Conservation (phyloP, 495 filamentous ascomycete genomes). For the Trichoderma gamsii region DNA sequence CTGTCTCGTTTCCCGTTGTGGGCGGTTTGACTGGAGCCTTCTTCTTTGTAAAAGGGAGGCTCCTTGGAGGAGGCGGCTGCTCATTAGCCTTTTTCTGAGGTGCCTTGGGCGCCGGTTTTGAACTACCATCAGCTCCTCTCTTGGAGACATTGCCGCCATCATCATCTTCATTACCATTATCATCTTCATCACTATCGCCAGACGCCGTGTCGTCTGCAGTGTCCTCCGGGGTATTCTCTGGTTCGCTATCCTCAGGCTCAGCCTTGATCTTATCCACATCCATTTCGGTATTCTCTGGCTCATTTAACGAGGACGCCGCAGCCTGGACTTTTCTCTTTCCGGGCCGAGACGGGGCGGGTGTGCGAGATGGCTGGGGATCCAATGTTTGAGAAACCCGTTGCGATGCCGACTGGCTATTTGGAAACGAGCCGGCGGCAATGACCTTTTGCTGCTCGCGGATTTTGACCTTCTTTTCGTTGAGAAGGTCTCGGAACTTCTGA, state of each 20-base stretch:
- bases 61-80: conserved; percentile 22
- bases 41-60: conserved; percentile 31
- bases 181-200: conserved; percentile 23
- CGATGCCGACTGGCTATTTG: conserved; percentile 5
- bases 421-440: conserved; percentile 43
- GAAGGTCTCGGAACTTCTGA: conserved; percentile 60
- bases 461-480: conserved; percentile 90
- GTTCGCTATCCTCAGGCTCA: conserved; percentile 38
- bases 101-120: not conserved
- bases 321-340: conserved; percentile 46
- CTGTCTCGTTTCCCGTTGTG: conserved; percentile 35
- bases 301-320: conserved; percentile 38
- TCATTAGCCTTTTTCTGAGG: conserved; percentile 18
- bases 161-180: conserved; percentile 3
- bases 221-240: conserved; percentile 40
- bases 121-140: conserved; percentile 3
- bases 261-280: conserved; percentile 44
- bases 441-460: conserved; percentile 75
- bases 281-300: conserved; percentile 51
- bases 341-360: conserved; percentile 31
- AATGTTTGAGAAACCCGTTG: not conserved
- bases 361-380: conserved; percentile 14
- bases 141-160: not conserved
- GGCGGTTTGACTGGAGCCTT: conserved; percentile 21
- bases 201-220: conserved; percentile 38